Evolutionary conservation across 2,329 filamentous ascomycete species (phyloP), one percentile per base, ranked within the genome.

Genomic region (Lachnellula cervina): DNA sequence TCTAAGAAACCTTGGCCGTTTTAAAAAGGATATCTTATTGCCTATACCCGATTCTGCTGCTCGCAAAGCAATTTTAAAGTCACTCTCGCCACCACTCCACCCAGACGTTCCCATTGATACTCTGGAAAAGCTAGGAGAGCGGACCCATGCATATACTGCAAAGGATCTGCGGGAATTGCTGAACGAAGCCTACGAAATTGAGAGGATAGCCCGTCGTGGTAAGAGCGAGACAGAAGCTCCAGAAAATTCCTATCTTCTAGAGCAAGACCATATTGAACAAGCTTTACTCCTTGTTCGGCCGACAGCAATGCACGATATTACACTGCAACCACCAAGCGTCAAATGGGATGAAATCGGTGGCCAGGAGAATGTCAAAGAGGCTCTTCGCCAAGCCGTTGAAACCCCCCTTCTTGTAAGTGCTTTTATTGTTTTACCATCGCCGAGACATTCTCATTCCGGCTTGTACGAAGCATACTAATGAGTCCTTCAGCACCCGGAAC

Each of bases 291-390:
- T 81, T 54, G 84, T 91, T n/a, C 80, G 83, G 11, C 90, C 93
- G 1, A 91, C 88, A 1, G 89, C 90, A 3, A 93, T 97, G 82
- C 86, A 90, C 62, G 91, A 95, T 67, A 85, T 96, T 54, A 90
- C 94, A 68, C 78, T 97, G 47, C 89, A 95, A 67, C 92, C 90
- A 8, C 92, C 91, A 0, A 91, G 88, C 14, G 86, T 96, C 28
- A 81, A 80, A 70, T 97, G 91, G 91, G 78, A 80, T 49, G 90
- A 97, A 66, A 93, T 97, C 51, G 92, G 90, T 58, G 93, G 93
- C 0, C 89, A 96, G 60, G 82, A 87, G 45, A 77, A 81, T 42
- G 83, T 96, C 59, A 95, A 95, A 68, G 77, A 74, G 54, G 76
- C 76, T 2, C 75, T 87, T 23, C 75, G 75, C 34, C 74, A 74